phyloP scores from a whole-genome alignment of 176 grass and related monocot genomes.

The Triticum aestivum region DNA sequence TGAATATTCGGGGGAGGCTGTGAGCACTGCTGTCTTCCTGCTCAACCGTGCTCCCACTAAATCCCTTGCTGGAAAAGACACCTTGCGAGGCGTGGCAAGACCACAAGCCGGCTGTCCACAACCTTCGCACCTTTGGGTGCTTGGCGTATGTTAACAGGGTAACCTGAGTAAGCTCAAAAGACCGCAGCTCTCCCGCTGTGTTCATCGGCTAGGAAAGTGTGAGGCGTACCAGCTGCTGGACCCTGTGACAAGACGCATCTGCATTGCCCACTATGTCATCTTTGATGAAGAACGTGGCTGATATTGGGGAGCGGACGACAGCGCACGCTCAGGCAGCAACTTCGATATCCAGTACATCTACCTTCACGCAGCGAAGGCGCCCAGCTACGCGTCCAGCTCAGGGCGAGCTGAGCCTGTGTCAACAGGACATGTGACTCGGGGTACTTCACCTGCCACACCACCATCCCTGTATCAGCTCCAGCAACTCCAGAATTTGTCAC shows the following conservation, averaged over 20 bases:
- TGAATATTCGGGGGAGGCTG: not conserved
- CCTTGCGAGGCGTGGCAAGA: not conserved
- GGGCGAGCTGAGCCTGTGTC: not conserved
- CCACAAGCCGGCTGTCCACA: not conserved
- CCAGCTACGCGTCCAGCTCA: not conserved
- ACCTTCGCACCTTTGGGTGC: not conserved
- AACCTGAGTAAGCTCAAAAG: not conserved
- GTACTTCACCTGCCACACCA: no score
- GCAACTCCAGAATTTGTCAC: not conserved
- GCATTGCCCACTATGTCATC: not conserved
- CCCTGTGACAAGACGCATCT: not conserved
- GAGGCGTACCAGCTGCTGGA: not conserved
- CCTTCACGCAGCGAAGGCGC: not conserved
- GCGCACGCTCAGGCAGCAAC: not conserved
- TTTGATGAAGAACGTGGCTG: not conserved
- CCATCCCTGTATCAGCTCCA: no score
- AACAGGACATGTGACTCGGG: not conserved
- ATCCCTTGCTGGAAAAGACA: not conserved
- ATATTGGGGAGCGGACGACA: not conserved
- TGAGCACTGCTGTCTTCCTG: not conserved
- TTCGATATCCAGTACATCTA: not conserved
- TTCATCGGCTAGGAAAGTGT: not conserved
- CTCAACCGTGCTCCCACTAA: not conserved
- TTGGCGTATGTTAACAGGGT: not conserved
- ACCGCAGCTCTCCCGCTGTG: not conserved